Conservation (phyloP, 2,329 filamentous ascomycete genomes). For the Diplodia scrobiculata region DNA sequence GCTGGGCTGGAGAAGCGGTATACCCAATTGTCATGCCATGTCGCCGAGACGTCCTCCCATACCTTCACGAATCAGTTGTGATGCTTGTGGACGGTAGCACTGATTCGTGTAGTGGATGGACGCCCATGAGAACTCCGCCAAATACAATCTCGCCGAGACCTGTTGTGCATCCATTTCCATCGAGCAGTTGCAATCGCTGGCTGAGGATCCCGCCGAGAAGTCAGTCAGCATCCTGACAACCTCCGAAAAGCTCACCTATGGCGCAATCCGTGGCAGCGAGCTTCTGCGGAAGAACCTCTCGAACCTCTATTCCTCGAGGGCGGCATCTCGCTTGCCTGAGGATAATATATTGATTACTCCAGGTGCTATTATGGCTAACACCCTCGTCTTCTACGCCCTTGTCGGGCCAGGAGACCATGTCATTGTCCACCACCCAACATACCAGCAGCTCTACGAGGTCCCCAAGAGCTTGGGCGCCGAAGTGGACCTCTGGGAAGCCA, state of each 20-base stretch:
- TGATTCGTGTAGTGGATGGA: conserved; percentile 57
- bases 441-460: conserved; percentile 79
- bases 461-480: conserved; percentile 74
- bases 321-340: conserved; percentile 45
- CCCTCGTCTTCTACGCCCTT: conserved; percentile 73
- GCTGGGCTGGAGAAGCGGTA: neutral
- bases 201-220: conserved; percentile 47
- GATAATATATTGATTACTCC: conserved; percentile 75
- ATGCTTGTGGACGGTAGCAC: neutral
- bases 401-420: conserved; percentile 77
- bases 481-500: conserved; percentile 74
- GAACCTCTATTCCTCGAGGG: conserved; percentile 63
- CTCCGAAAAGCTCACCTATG: conserved; percentile 68
- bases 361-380: conserved; percentile 84
- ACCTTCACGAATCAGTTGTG: neutral
- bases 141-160: conserved; percentile 76
- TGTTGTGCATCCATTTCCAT: conserved; percentile 71
- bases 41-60: neutral
- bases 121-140: conserved; percentile 54
- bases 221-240: conserved; percentile 48
- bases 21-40: neutral
- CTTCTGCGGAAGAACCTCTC: conserved; percentile 66
- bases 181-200: conserved; percentile 56
- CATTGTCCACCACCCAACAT: conserved; percentile 82
- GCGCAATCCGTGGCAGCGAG: conserved; percentile 68